phyloP scores from a whole-genome alignment of 176 grass and related monocot genomes.

The Triticum dicoccoides region DNA sequence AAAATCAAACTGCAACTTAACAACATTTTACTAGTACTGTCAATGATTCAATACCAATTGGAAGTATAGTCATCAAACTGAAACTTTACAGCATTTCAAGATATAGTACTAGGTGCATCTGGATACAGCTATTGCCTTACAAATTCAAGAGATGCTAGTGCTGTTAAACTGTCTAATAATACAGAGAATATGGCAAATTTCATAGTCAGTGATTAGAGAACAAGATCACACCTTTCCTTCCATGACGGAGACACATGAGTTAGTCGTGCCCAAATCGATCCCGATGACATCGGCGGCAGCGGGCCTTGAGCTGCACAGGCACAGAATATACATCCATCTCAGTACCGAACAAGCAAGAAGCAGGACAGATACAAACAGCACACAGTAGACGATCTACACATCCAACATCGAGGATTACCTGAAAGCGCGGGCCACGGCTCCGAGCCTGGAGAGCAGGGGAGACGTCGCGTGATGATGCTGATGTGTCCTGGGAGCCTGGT shows the following conservation, averaged over 20 bases:
- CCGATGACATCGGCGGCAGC: slow-evolving; percentile 71
- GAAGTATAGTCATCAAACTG: background rate
- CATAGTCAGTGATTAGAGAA: background rate
- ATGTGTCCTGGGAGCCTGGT: slow-evolving; percentile 35
- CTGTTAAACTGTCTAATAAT: background rate
- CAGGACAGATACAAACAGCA: background rate
- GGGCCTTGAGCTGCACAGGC: slow-evolving; percentile 61
- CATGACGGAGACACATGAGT: slow-evolving; percentile 90
- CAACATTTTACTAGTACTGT: background rate
- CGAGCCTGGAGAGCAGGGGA: slow-evolving; percentile 52
- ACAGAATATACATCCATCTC: background rate
- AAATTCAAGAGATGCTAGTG: background rate
- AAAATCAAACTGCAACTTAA: background rate
- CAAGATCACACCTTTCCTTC: slow-evolving; percentile 73
- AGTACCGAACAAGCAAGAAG: background rate
- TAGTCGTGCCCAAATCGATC: slow-evolving; percentile 92
- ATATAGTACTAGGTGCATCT: background rate
- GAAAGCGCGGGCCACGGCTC: slow-evolving; percentile 66
- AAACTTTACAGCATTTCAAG: background rate
- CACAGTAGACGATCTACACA: background rate
- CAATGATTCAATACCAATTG: too few species aligned
- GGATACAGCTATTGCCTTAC: background rate
- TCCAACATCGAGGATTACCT: slow-evolving; percentile 35
- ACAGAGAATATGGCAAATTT: background rate
- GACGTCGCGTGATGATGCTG: slow-evolving; percentile 27